Percentiles rank a stretch among this genome's conserved stretches.
Conservation (phyloP, 75 land plant species). For the Picea glauca region DNA sequence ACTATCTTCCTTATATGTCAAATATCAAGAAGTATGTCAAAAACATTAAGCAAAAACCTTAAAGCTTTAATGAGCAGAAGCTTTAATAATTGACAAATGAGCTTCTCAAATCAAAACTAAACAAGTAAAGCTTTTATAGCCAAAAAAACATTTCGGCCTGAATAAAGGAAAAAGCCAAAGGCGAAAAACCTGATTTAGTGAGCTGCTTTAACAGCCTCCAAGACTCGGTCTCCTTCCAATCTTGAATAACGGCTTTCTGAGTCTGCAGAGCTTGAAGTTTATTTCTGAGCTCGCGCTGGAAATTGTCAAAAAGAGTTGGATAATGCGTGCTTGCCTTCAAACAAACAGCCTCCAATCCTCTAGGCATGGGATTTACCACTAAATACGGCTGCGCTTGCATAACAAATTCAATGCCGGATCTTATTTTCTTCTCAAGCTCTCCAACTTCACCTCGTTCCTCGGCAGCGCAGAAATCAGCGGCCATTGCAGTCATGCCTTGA, state of each 20-base stretch:
- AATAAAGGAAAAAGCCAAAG: not conserved
- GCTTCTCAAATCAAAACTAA: too few species aligned
- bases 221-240: slow-evolving; percentile 65
- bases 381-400: slow-evolving; percentile 73
- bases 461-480: slow-evolving; percentile 39
- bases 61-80: not conserved
- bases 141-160: not conserved
- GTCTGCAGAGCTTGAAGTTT: slow-evolving; percentile 15
- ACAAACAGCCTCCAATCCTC: slow-evolving; percentile 55
- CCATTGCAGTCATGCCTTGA: slow-evolving; percentile 74
- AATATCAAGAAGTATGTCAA: not conserved
- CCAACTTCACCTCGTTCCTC: slow-evolving; percentile 50
- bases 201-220: slow-evolving; percentile 80
- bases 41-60: not conserved
- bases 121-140: not conserved
- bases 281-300: too few species aligned
- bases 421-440: slow-evolving; percentile 47
- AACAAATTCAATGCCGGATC: slow-evolving; percentile 48
- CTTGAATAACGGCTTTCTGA: slow-evolving; percentile 32
- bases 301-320: slow-evolving; percentile 43
- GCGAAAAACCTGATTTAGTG: slow-evolving; percentile 58
- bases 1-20: not conserved
- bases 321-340: slow-evolving; percentile 39
- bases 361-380: slow-evolving; percentile 22
- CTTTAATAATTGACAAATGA: too few species aligned